Evolutionary conservation across 768 basidiomycete species (phyloP).

Genomic region (Floccularia luteovirens): DNA sequence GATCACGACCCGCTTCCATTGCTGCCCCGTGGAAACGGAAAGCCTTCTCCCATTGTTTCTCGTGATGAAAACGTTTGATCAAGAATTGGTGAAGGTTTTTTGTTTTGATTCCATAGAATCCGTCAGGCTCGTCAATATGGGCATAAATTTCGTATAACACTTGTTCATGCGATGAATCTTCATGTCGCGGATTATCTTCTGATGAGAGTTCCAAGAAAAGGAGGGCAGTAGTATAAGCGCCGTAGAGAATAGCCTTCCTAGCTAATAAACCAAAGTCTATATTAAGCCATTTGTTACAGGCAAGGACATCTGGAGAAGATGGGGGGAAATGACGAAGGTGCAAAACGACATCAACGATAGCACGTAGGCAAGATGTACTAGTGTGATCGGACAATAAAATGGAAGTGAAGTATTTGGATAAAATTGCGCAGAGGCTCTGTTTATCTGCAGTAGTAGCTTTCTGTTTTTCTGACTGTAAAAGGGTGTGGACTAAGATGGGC

Average conservation of each 20-base stretch:
- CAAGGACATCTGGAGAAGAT: slow-evolving; percentile 25
- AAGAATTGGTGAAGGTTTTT: slow-evolving; percentile 74
- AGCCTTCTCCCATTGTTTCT: slow-evolving; percentile 87
- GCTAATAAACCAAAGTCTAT: slow-evolving; percentile 70
- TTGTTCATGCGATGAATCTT: slow-evolving; percentile 41
- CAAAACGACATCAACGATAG: slow-evolving; percentile 69
- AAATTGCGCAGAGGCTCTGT: slow-evolving; percentile 10
- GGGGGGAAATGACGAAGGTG: slow-evolving; percentile 71
- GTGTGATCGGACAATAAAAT: slow-evolving; percentile 36
- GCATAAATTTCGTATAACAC: slow-evolving; percentile 89
- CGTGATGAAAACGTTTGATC: slow-evolving; percentile 84
- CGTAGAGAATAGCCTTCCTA: slow-evolving; percentile 64
- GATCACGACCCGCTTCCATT: slow-evolving; percentile 51
- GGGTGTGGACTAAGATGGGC: slow-evolving; percentile 67
- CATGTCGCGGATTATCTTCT: slow-evolving; percentile 31
- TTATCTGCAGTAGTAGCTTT: not conserved
- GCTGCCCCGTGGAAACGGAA: slow-evolving; percentile 86
- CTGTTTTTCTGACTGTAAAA: slow-evolving; percentile 43
- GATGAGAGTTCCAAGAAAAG: slow-evolving; percentile 80
- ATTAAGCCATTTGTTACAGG: slow-evolving; percentile 75
- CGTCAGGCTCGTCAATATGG: slow-evolving; percentile 95
- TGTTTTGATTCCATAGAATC: slow-evolving; percentile 91
- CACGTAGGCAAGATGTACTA: slow-evolving; percentile 36
- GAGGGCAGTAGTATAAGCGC: slow-evolving; percentile 84
- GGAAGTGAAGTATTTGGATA: slow-evolving; percentile 52